Base-by-base conservation (phyloP, 805 yeast genomes). In the Wickerhamomyces queroliae region DNA sequence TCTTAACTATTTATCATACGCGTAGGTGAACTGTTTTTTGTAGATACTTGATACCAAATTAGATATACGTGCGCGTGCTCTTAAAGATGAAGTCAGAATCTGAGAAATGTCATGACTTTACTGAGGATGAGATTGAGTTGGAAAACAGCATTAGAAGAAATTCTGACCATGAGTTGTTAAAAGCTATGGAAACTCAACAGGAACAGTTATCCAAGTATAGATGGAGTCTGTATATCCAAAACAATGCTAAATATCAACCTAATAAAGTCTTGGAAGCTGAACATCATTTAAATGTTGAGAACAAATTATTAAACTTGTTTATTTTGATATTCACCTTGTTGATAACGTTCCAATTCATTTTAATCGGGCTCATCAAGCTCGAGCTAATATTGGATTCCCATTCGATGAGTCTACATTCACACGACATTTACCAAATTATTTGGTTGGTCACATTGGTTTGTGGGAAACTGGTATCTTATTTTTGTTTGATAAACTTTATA, bases 381-480 rank as follows among this genome's bases (percentile, higher is more conserved):
- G 52, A 50, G 35, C 3, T 48, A 5, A 23, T 38, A 2, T 34
- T 38, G 8, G 31, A 37, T 22, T 29, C 41, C 24, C 8, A 23
- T 8, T 23, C 10, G 25, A 8, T 11, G 11, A 8, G 8, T 8
- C n/a, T 47, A 11, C 22, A 35, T 27, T 40, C 38, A 19, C 41
- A 41, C 10, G 34, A 24, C 17, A 35, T 49, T 17, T 47, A 47
- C 41, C 33, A 44, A 21, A 44, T 46, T 35, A 39, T 45, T 7
- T 43, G 39, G 22, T 35, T 50, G 21, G 17, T 28, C 2, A 40
- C 48, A 4, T 37, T 50, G 16, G 7, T 46, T 7, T 2, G 43
- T 11, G 54, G 50, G 9, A 50, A 50, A 37, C 18, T 33, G 7
- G 29, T 50, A 23, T 43, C 49, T 9, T 50, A 48, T 32, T 31